Evolutionary conservation across 805 yeast genomes (phyloP), one percentile per base, ranked within the genome.

Genomic region (Saccharomycopsis javanensis): DNA sequence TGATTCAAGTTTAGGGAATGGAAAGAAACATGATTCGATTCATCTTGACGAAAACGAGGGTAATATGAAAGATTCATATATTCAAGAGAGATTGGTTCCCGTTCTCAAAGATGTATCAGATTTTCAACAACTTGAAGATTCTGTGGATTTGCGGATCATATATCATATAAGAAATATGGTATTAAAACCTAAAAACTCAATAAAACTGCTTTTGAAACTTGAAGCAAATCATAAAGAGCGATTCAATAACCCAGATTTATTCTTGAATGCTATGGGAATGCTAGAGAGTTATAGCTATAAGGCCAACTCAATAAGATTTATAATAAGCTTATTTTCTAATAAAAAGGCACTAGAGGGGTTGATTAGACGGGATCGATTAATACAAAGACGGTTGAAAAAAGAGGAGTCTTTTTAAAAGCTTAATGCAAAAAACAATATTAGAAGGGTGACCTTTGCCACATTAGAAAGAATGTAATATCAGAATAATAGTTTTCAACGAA

Each of bases 231-330:
- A 58, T 38, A 55, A 56, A 42, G 61, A 58, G 13, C 34, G 59
- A 25, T 60, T 60, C 42, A 23, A 42, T 6, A 34, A 45, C 25
- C 60, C 61, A 3, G 61, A 60, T 13, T 48, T 58, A 28, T 58
- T 33, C 30, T 35, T 58, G 18, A 35, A 55, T 6, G 61, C 50
- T 6, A 74, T 59, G 68, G 68, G 34, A 71, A 69, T 65, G 71
- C 73, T 50, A 72, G 71, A 63, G 75, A 72, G 58, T 62, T 69
- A 25, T 75, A 71, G 57, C 63, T 69, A 54, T 51, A 60, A 57
- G 33, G 28, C 27, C 6, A 33, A 56, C 13, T 51, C 61, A 6
- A 50, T 57, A 51, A 51, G 33, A 23, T 58, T 56, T 45, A 56
- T 60, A n/a, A 27, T 60, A 8, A 37, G 57, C 10, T 37, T 60